These are phyloP conservation scores for Diaporthe batatas DNA, from an alignment of 2,329 filamentous ascomycete species.

Conservation along the genomic window DNA sequence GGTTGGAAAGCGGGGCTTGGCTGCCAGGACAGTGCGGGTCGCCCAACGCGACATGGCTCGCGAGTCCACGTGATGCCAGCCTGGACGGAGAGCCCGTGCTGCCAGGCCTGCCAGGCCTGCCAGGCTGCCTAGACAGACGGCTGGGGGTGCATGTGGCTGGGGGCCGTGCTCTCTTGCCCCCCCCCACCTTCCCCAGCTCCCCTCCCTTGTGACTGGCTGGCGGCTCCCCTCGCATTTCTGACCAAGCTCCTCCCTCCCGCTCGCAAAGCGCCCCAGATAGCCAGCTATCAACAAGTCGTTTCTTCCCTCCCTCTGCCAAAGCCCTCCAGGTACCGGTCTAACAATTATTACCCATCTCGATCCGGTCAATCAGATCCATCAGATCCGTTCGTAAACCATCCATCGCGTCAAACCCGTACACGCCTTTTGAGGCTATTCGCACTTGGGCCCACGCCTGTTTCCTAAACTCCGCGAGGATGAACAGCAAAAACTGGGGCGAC, in stretches of 20 bases:
- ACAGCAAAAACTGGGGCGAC: constrained; percentile 43
- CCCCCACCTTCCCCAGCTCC: constrained; percentile 28
- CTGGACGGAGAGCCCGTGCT: too few relatives aligned
- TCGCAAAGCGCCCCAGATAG: constrained; percentile 38
- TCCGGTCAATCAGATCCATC: constrained; percentile 37
- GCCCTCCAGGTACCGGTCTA: constrained; percentile 37
- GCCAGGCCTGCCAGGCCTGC: too few relatives aligned
- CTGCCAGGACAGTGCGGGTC: constrained; percentile 8
- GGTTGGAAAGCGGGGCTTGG: constrained; percentile 29
- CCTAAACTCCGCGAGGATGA: constrained; percentile 37
- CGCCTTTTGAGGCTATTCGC: constrained; percentile 40
- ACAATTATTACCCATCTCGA: constrained; percentile 40
- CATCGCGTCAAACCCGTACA: constrained; percentile 4
- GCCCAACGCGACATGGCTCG: constrained; percentile 19
- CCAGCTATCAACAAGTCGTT: constrained; percentile 39
- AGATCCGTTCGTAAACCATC: constrained; percentile 24
- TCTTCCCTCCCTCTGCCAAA: constrained; percentile 32
- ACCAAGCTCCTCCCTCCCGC: constrained; percentile 26
- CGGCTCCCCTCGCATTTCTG: constrained; percentile 3
- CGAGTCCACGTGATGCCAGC: constrained; percentile 12
- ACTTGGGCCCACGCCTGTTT: constrained; percentile 25
- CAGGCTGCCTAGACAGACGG: constrained; percentile 11
- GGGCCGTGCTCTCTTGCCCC: too few relatives aligned
- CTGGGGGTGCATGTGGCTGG: background rate
- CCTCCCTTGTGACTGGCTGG: constrained; percentile 30